Percentiles rank a stretch among this genome's conserved stretches.
Conservation (phyloP, 345 rosid species). For the Limnanthes douglasii region DNA sequence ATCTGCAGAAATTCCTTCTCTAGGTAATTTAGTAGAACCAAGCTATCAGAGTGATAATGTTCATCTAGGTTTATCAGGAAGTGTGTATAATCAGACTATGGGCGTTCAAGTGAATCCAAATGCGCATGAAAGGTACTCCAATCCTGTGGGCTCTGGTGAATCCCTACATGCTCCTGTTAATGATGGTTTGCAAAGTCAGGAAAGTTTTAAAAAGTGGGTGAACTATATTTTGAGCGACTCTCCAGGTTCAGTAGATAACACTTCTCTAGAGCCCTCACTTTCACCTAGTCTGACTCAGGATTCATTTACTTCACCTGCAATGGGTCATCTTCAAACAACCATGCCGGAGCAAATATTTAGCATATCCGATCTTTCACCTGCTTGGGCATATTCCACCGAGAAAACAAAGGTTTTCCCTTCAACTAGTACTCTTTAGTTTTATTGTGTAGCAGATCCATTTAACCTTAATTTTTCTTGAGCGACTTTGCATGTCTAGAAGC, state of each 20-base stretch:
- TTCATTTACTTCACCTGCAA: conserved; percentile 23
- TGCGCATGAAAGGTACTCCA: conserved; percentile 18
- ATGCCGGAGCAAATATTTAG: conserved; percentile 40
- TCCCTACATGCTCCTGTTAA: conserved; percentile 25
- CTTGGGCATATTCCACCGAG: conserved; percentile 71
- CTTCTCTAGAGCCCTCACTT: conserved; percentile 26
- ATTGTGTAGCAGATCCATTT: neutral
- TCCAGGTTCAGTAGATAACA: conserved; percentile 29
- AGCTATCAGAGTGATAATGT: conserved; percentile 11
- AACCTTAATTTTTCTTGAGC: conserved; percentile 1
- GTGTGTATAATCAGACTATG: conserved; percentile 16
- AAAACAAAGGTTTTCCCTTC: conserved; percentile 54
- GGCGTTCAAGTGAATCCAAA: conserved; percentile 18
- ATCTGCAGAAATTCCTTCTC: conserved; percentile 12
- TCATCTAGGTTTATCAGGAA: conserved; percentile 14
- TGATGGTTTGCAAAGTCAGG: conserved; percentile 59
- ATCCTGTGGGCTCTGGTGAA: conserved; percentile 16
- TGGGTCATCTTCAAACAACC: conserved; percentile 19
- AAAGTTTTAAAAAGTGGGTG: conserved; percentile 84
- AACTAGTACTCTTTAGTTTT: neutral
- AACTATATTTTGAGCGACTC: conserved; percentile 35
- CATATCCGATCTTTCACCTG: conserved; percentile 71
- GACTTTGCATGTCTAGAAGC: no score
- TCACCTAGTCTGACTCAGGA: conserved; percentile 26
- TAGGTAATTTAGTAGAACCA: conserved; percentile 12